Evolutionary conservation across 768 basidiomycete species (phyloP), one percentile per base, ranked within the genome.

Genomic region (Tricholoma sp.): DNA sequence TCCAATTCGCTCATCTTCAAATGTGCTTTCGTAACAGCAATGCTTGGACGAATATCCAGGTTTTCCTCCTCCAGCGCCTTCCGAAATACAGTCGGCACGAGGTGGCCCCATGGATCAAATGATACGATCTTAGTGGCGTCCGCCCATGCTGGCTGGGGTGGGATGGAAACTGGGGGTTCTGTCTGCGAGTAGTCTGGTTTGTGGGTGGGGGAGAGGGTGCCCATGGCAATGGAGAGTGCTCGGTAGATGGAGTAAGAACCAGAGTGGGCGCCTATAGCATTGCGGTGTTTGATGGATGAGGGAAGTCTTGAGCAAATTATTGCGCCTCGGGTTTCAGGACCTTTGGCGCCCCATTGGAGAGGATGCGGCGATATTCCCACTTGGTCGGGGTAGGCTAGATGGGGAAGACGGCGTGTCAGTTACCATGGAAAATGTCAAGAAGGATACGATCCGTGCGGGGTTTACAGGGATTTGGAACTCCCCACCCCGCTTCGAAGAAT

Each of bases 241-340:
- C 94, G 86, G 71, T 97, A 98, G 72, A 97, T 94, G 12, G 90
- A 93, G 72, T 98, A 98, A 1, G 88, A 90, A 5, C 96, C 95
- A 0, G 86, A 87, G 69, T 97, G 94, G 0, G 96, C 94, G 9
- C 96, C 95, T 67, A 98, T 82, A 22, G 95, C 90, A 71, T 98
- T 98, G 47, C 96, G 87, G 54, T 85, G 81, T 73, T 94, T 95
- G 76, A 96, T 89, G 29, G 88, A 86, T 11, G 80, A 79, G 0
- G 88, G 82, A 19, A 94, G 85, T 22, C 95, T 88, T 1, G 90
- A 94, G 68, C 90, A 92, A 57, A 98, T 82, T 59, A 98, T 79
- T 2, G 95, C 93, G 0, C 96, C 96, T 19, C 94, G 90, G 6
- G 77, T 72, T 6, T 66, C 59, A 19, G 90, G 78, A 46, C 83